These are phyloP conservation scores for Zymoseptoria crescenta DNA, from an alignment of 2,329 filamentous ascomycete species.

Conservation along the genomic window DNA sequence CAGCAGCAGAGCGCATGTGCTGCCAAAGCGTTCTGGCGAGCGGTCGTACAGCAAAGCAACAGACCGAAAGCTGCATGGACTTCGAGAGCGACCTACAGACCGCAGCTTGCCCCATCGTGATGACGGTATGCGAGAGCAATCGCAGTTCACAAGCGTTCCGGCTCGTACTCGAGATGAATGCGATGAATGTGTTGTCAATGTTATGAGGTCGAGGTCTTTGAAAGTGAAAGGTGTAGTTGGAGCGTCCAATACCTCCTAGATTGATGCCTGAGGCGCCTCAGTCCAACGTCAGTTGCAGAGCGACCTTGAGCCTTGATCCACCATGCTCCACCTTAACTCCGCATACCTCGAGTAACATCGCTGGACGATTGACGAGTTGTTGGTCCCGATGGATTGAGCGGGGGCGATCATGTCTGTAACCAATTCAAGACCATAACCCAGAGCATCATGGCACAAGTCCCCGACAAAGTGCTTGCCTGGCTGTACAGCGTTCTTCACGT, in stretches of 20 bases:
- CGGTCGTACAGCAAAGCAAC: not conserved
- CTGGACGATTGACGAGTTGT: not conserved
- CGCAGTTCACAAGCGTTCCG: not conserved
- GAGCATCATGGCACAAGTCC: conserved; percentile 54
- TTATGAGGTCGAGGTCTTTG: not conserved
- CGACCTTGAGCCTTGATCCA: not conserved
- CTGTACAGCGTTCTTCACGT: conserved; percentile 71
- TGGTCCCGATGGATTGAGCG: not conserved
- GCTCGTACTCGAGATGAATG: not conserved
- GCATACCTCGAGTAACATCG: not conserved
- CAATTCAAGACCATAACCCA: not conserved
- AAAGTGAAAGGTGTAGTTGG: not conserved
- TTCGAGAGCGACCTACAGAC: not conserved
- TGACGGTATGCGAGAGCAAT: not conserved
- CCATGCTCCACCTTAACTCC: not conserved
- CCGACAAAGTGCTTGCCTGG: conserved; percentile 89
- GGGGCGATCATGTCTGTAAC: not conserved
- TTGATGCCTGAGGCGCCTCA: not conserved
- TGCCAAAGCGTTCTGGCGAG: not conserved
- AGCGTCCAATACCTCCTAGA: not conserved
- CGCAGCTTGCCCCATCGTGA: not conserved
- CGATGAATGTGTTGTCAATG: not conserved
- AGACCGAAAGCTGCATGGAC: not conserved
- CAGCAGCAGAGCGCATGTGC: not conserved
- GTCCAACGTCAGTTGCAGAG: not conserved